Evolutionary conservation across 345 rosid genomes (phyloP).

Genomic region (Corymbia maculata): DNA sequence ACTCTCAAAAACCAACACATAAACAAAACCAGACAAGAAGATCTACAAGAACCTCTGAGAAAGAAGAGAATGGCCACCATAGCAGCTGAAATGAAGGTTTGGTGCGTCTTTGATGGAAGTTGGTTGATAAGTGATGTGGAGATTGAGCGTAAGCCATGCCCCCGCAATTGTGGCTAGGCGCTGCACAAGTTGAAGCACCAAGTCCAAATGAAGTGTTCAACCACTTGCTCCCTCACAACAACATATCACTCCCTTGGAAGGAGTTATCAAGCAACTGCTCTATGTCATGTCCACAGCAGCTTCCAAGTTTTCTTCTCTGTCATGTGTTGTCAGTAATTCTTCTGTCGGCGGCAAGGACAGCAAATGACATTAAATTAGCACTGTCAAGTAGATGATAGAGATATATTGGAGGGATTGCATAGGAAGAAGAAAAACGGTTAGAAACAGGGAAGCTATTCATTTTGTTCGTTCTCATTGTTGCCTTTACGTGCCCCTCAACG

Average conservation of each 20-base stretch:
- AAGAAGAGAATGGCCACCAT: not conserved
- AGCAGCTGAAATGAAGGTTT: not conserved
- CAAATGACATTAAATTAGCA: too few relatives aligned
- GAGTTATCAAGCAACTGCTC: not conserved
- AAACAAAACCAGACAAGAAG: not conserved
- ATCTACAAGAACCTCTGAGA: not conserved
- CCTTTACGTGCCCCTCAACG: too few relatives aligned
- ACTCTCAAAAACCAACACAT: not conserved
- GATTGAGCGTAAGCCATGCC: conserved; percentile 3
- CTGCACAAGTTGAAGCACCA: not conserved
- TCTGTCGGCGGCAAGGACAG: too few relatives aligned
- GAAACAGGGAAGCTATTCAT: too few relatives aligned
- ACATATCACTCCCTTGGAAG: not conserved
- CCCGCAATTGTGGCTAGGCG: conserved; percentile 3
- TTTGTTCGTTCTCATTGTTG: too few relatives aligned
- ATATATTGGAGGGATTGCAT: too few relatives aligned
- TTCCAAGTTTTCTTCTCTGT: too few relatives aligned
- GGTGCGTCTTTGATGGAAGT: not conserved
- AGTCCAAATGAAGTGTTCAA: not conserved
- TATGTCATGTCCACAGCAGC: not conserved
- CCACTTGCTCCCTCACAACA: not conserved
- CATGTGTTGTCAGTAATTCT: too few relatives aligned
- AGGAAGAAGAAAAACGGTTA: too few relatives aligned
- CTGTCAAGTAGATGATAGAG: too few relatives aligned
- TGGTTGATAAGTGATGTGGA: not conserved